Evolutionary conservation across 2,329 filamentous ascomycete species (phyloP).

Genomic region (Calycina herbarum): DNA sequence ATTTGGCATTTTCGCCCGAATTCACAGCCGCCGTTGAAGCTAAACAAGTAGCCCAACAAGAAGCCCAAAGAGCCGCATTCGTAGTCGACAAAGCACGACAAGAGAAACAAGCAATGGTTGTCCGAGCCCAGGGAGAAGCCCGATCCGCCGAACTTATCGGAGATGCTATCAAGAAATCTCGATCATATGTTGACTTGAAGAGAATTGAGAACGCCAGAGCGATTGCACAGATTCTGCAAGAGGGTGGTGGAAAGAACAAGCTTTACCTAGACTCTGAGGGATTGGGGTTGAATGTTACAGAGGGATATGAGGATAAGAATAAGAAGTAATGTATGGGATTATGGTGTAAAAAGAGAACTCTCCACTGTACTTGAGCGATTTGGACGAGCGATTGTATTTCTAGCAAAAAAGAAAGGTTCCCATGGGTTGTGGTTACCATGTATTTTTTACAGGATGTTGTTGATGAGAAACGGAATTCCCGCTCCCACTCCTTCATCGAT

Average conservation of each 20-base stretch:
- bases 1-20: constrained; percentile 71
- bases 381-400: constrained; percentile 33
- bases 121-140: constrained; percentile 98
- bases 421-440: not conserved
- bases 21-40: constrained; percentile 73
- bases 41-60: constrained; percentile 80
- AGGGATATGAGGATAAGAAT: constrained; percentile 45
- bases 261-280: constrained; percentile 90
- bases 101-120: constrained; percentile 98
- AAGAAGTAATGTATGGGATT: constrained; percentile 43
- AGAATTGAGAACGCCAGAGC: constrained; percentile 95
- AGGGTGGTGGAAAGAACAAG: constrained; percentile 85
- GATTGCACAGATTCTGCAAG: constrained; percentile 86
- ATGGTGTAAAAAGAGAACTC: constrained; percentile 40
- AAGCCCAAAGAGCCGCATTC: constrained; percentile 95
- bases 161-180: constrained; percentile 99
- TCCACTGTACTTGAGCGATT: constrained; percentile 47
- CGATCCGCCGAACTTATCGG: constrained; percentile 97
- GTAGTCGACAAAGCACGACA: constrained; percentile 98
- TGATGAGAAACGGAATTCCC: not conserved
- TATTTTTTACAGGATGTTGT: not conserved
- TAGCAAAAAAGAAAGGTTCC: constrained; percentile 12
- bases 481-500: not conserved
- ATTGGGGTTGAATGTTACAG: constrained; percentile 83
- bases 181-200: constrained; percentile 93